Base-by-base conservation (phyloP, 164 flowering plant species). In the Magnolia officinalis region DNA sequence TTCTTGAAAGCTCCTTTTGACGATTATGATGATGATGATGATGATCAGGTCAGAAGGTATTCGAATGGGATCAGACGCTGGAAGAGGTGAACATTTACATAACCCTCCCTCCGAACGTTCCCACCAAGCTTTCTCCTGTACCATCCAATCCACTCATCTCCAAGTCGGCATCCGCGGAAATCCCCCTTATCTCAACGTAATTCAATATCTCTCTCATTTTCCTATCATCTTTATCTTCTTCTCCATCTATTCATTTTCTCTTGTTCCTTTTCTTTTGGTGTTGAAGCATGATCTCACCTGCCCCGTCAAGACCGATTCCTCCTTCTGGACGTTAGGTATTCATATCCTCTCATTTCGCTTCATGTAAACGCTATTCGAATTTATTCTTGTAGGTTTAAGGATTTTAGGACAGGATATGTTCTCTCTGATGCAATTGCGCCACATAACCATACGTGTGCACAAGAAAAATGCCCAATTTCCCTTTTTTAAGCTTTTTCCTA, bases 21-120 rank as follows among this genome's bases (percentile, higher is more conserved):
- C 64, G 8, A 20, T 82, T 69, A 55, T 55, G 18, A 2, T 16
- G 29, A 26, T 26, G 26, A 26, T 70, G 8, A 20, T 82, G 71
- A 55, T 55, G 18, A 2, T 16, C 83, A 95, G 99, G 87, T 75
- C 90, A 92, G 83, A 86, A 89, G 84, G 95, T 96, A 20, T 94
- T 92, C 49, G 98, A 96, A 67, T 96, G 98, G 99, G 99, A 96
- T 81, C 98, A 95, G 77, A 95, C 97, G 18, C 86, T 96, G 18
- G 99, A 96, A 14, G 98, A 96, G 79, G 93, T 92, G 49, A 92
- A 96, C 73, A 86, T 92, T 11, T 95, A 93, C 87, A 91, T 95
- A 24, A 81, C 82, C n/a, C 86, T 93, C n/a, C 98, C 97, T 1
- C 90, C 90, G 5, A 88, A 90, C 79, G 96, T 93, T 78, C 87